Conservation (phyloP, 2,329 filamentous ascomycete species). For the Fusarium citri region DNA sequence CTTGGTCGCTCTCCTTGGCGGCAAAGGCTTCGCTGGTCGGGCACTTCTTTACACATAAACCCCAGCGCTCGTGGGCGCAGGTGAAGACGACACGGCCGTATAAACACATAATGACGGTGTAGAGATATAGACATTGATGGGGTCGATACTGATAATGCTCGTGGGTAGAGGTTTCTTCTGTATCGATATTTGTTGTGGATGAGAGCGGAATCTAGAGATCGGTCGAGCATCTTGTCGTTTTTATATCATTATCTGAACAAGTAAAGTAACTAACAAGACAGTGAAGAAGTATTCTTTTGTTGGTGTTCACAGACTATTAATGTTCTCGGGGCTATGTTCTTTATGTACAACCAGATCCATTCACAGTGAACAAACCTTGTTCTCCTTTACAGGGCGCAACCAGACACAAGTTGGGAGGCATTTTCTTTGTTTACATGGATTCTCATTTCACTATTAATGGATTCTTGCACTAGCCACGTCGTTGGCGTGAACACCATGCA, state of each 20-base stretch:
- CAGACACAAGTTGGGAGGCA: neutral
- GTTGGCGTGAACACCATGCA: neutral
- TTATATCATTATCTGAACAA: constrained; percentile 13
- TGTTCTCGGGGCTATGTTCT: neutral
- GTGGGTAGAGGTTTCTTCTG: neutral
- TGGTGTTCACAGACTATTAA: neutral
- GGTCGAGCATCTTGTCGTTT: constrained; percentile 1
- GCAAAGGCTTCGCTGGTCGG: constrained; percentile 26
- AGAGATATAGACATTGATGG: neutral
- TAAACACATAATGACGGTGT: constrained; percentile 44
- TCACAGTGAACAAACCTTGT: neutral
- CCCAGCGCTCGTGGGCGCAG: constrained; percentile 47
- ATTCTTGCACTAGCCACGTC: neutral
- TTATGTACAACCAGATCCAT: constrained; percentile 16
- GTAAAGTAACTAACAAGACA: neutral
- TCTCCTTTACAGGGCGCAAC: neutral
- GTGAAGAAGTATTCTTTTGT: neutral
- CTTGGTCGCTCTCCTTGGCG: constrained; percentile 2
- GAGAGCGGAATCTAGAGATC: neutral
- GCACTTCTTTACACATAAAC: constrained; percentile 42
- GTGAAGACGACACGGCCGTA: constrained; percentile 44
- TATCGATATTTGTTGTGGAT: neutral
- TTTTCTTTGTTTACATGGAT: neutral
- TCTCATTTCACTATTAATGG: neutral
- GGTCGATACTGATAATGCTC: neutral